phyloP scores from a whole-genome alignment of 345 rosid genomes.

The Arabis alpina region DNA sequence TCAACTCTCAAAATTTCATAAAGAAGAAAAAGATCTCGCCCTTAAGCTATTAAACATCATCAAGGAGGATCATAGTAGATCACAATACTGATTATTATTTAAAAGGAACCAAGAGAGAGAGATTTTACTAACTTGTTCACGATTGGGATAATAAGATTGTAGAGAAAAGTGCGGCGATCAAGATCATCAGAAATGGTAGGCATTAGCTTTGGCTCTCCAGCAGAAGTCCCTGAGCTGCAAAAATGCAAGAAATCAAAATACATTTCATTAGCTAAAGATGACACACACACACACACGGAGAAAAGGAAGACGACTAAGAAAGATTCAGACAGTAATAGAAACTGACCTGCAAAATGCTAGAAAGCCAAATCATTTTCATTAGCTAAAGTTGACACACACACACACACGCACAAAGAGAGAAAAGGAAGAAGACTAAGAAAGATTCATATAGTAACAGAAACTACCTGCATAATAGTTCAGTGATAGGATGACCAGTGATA shows the following conservation, averaged over 20 bases:
- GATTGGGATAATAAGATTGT: conserved; percentile 79
- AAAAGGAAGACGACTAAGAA: conserved; percentile 7
- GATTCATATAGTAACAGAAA: conserved; percentile 57
- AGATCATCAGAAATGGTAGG: conserved; percentile 91
- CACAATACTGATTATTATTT: not conserved
- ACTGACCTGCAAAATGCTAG: conserved; percentile 62
- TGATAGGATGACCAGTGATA: conserved; percentile 71
- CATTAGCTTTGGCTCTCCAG: conserved; percentile 91
- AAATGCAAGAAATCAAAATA: conserved; percentile 2
- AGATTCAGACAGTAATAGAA: conserved; percentile 27
- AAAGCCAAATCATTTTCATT: too few species aligned
- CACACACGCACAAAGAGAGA: too few species aligned
- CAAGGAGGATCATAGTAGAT: not conserved
- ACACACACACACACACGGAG: conserved; percentile 27
- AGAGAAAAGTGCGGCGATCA: conserved; percentile 85
- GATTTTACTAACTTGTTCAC: conserved; percentile 68
- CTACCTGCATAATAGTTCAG: conserved; percentile 84
- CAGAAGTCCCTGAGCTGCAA: conserved; percentile 93
- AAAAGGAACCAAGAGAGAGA: not conserved
- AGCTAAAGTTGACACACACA: too few species aligned
- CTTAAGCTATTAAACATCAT: conserved; percentile 8
- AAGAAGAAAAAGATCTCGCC: conserved; percentile 9
- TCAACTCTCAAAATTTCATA: not conserved
- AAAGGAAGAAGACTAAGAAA: conserved; percentile 60
- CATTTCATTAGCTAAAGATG: not conserved